A percentile compares a stretch with the other conserved stretches of the same genome.
Evolutionary conservation across 2,329 filamentous ascomycete species (phyloP).

Genomic region (Talaromyces verruculosus): DNA sequence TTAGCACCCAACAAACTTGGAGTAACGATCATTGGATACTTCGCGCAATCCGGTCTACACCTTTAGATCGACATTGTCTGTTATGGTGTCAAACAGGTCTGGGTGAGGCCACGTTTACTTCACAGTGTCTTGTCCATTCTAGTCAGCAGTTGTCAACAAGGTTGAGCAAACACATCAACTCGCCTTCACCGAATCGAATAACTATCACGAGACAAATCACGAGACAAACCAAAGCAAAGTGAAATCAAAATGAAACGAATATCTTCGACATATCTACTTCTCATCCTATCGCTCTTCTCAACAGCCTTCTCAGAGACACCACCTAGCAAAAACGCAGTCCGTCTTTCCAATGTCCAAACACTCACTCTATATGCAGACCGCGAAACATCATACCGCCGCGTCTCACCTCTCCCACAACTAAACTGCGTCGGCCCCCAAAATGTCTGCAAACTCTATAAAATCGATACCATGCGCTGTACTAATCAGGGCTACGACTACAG

Average conservation of each 20-base stretch:
- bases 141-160: neutral
- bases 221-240: neutral
- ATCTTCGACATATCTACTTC: neutral
- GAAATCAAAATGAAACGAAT: slow-evolving; percentile 8
- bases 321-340: slow-evolving; percentile 52
- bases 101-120: neutral
- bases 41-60: neutral
- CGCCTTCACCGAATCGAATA: neutral
- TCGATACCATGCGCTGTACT: slow-evolving; percentile 84
- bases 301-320: slow-evolving; percentile 25
- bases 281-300: slow-evolving; percentile 24
- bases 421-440: slow-evolving; percentile 67
- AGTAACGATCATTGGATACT: neutral
- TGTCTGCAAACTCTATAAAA: slow-evolving; percentile 67
- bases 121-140: neutral
- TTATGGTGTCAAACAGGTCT: neutral
- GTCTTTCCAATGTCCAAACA: slow-evolving; percentile 67
- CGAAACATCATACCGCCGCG: slow-evolving; percentile 72
- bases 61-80: neutral
- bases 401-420: slow-evolving; percentile 74
- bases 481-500: slow-evolving; percentile 82
- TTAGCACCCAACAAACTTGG: neutral
- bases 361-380: slow-evolving; percentile 72
- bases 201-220: neutral
- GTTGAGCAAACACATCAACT: neutral